Evolutionary conservation across 1,139 yeast species (phyloP), one percentile per base, ranked within the genome.

Genomic region (Pneumocystis wakefieldiae): DNA sequence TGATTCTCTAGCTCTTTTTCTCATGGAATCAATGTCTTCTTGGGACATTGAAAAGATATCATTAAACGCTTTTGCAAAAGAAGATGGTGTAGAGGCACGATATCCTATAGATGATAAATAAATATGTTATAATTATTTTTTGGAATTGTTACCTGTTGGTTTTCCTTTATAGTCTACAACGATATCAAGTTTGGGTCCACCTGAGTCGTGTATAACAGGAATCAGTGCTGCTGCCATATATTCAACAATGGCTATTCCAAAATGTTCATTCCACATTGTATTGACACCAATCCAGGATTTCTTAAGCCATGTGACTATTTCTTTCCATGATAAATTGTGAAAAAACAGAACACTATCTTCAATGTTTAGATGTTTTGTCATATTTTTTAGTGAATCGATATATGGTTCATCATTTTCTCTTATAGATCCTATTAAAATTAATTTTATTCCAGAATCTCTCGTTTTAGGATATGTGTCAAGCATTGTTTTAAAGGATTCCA

Each of bases 211-310:
- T 3, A 84, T 92, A 3, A 94, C 77, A 0, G 98, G 97, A 24
- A 92, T 82, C 28, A 87, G 80, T 0, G 97, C 97, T 63, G 88
- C 82, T 1, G 94, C 85, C 76, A 87, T 79, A 71, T 91, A 91
- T 74, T 94, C 99, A 8, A 92, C 98, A 7, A 92, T 94, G 1
- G 96, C 95, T 71, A 94, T 94, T 24, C 99, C 99, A 73, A 94
- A 94, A 76, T 94, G 99, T 76, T 94, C 99, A 74, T 94, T 92
- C 98, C 98, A 94, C 99, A 94, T 94, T 36, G 96, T 92, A 71
- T 94, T 91, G 61, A 92, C 78, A 2, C 98, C 98, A 69, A 82
- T 84, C 55, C 84, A 82, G 1, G 91, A 82, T 8, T 74, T 75
- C n/a, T 77, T 71, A 59, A 94, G 76, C 67, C 81, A 80, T 41